phyloP scores from a whole-genome alignment of 345 rosid genomes.

The Syzygium oleosum region DNA sequence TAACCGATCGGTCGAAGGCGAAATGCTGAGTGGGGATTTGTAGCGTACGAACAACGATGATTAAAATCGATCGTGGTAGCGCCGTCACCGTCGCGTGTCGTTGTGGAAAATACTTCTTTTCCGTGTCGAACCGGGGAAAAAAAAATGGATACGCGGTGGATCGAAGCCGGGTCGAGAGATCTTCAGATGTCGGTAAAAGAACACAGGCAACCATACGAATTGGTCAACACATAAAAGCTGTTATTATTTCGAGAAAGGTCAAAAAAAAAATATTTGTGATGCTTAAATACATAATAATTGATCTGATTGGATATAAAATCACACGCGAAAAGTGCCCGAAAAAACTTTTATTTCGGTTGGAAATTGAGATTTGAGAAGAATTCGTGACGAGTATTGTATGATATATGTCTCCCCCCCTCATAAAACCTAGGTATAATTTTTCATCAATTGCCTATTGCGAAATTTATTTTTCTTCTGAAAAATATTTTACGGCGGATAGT shows the following conservation, averaged over 20 bases:
- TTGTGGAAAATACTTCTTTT: not conserved
- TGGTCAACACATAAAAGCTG: not conserved
- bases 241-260: not conserved
- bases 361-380: not conserved
- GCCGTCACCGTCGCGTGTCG: accelerated
- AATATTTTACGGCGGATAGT: not conserved
- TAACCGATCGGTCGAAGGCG: not conserved
- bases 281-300: not conserved
- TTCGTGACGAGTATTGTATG: not conserved
- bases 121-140: accelerated
- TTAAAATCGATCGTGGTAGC: not conserved
- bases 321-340: not conserved
- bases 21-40: not conserved
- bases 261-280: not conserved
- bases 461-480: not conserved
- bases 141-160: accelerated
- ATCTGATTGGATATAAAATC: not conserved
- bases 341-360: not conserved
- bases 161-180: not conserved
- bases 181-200: not conserved
- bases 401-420: accelerated
- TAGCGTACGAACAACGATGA: not conserved
- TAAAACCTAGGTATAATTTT: not conserved
- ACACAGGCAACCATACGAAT: not conserved
- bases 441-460: not conserved